Evolutionary conservation across 352 stramenopile genomes (phyloP).

Genomic region (Phytophthora foliorum): DNA sequence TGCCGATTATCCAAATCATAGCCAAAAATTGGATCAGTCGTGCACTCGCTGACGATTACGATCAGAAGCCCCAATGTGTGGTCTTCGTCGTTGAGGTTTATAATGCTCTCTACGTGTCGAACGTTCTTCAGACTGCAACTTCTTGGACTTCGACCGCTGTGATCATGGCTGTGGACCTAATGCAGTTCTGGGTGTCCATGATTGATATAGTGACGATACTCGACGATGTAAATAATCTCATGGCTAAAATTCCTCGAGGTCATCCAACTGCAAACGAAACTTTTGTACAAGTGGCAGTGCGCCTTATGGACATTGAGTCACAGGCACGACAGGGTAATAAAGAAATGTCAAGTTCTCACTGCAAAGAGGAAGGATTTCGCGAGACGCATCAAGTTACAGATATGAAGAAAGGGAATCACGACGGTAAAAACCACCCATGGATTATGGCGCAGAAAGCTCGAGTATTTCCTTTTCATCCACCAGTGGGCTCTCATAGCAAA

Average conservation of each 20-base stretch:
- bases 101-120: conserved; percentile 52
- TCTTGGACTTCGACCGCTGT: conserved; percentile 32
- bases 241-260: conserved; percentile 18
- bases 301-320: conserved; percentile 6
- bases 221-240: conserved; percentile 18
- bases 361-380: neutral
- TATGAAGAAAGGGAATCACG: neutral
- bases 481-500: neutral
- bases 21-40: conserved; percentile 51
- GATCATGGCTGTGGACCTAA: conserved; percentile 45
- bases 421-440: neutral
- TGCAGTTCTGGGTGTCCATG: conserved; percentile 43
- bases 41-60: conserved; percentile 20
- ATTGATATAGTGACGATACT: conserved; percentile 28
- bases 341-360: neutral
- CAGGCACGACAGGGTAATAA: neutral
- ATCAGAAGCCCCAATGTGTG: conserved; percentile 47
- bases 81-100: conserved; percentile 65
- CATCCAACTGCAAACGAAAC: conserved; percentile 15
- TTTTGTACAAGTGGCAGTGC: conserved; percentile 29
- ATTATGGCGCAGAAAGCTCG: conserved; percentile 3
- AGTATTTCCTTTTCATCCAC: conserved; percentile 1
- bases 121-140: conserved; percentile 47
- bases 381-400: neutral
- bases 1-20: conserved; percentile 53